phyloP scores from a whole-genome alignment of 148 eudicot genomes.

The Diospyros lotus region DNA sequence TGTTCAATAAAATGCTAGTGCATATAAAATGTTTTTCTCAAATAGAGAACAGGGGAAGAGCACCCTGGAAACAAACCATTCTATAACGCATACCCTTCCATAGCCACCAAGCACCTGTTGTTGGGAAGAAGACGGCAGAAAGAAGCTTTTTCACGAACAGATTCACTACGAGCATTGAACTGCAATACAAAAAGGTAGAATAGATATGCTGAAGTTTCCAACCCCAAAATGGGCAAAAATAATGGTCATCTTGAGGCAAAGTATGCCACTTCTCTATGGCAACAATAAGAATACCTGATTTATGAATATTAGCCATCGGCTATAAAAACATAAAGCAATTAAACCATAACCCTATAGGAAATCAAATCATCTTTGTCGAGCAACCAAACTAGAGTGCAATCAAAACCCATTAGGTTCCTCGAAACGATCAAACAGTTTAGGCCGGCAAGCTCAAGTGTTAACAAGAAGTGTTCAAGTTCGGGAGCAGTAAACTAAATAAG shows the following conservation, averaged over 20 bases:
- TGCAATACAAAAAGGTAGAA: slow-evolving; percentile 21
- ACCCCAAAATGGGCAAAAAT: background rate
- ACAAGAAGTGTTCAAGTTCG: background rate
- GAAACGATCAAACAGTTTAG: background rate
- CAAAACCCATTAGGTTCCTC: background rate
- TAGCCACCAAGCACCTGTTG: slow-evolving; percentile 76
- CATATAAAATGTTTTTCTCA: background rate
- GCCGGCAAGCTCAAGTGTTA: background rate
- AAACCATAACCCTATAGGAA: background rate
- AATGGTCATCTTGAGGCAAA: background rate
- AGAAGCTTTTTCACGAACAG: slow-evolving; percentile 78
- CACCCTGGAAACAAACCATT: background rate
- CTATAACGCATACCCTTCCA: slow-evolving; percentile 70
- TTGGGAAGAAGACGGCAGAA: slow-evolving; percentile 92
- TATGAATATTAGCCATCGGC: background rate
- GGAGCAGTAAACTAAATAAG: background rate
- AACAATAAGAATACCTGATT: background rate
- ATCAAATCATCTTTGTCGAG: background rate
- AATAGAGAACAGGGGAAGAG: background rate
- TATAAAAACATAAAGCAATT: background rate
- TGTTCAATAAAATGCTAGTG: too few relatives aligned
- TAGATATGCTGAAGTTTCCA: background rate
- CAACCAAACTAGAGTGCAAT: background rate
- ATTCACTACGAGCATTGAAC: slow-evolving; percentile 95
- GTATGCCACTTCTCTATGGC: background rate